Evolutionary conservation across 441 rosid genomes (phyloP), one percentile per base, ranked within the genome.

Genomic region (Cnidoscolus chayamansa): DNA sequence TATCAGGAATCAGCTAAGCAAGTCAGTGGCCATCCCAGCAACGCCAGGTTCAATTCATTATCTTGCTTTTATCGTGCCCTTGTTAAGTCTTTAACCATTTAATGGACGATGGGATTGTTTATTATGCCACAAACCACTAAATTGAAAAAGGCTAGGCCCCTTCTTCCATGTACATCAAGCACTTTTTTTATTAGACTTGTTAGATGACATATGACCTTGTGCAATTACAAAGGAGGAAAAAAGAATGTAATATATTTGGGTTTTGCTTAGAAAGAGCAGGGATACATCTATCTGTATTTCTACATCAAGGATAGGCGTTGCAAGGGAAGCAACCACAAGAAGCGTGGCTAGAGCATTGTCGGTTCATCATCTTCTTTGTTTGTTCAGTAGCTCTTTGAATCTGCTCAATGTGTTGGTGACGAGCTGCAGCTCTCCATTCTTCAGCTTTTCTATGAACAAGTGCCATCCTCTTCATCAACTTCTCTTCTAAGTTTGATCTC

Each of bases 381-480:
- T 81, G 87, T 68, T 83, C 84, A 0, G 71, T 68, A 0, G 89
- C 86, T 80, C 53, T 82, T 40, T 82, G 85, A 71, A 85, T 80
- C 68, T 91, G 96, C 74, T 86, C 90, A 0, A 73, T 43, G 62
- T 92, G 98, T 68, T 90, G 92, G 11, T 85, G 81, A 66, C 78
- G 80, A 3, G 97, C 94, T 40, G 85, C 84, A 19, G 85, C 86
- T 80, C 93, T 84, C 97, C 87, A 87, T 55, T 94, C 97, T 77
- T 92, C 94, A 0, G 97, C 92, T 76, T 83, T 89, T 74, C 86
- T 76, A 49, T 87, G 91, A 63, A 90, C 98, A 30, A 65, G 45
- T 12, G 86, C 85, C 97, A 92, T 92, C 77, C 94, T 88, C 83
- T 84, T 94, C 98, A 94, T 90, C 77, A 90, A 40, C 81, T 94